Base-by-base conservation (phyloP, 805 yeast species). In the Metschnikowia henanensis region DNA sequence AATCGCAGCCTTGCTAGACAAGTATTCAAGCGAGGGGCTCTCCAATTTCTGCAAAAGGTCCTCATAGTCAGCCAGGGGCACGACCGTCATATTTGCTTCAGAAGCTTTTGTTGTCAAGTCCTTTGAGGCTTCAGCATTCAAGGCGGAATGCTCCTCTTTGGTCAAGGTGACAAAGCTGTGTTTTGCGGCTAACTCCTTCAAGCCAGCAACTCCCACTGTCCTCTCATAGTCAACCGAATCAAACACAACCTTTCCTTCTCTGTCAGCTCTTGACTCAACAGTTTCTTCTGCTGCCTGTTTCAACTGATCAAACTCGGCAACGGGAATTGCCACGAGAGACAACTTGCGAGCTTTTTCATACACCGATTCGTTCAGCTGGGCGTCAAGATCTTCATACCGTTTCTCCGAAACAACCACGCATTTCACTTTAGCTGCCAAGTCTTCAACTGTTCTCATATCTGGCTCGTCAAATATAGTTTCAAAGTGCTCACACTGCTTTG, bases 241-340 rank as follows among this genome's bases (percentile, higher is more conserved):
- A 8, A 49, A 3, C 17, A 51, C 39, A 5, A 30, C 30, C 38
- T 46, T 51, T 17, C 36, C 25, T 8, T 37, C 51, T 30, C 30
- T 43, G 6, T 22, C 18, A 2, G 55, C 55, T 28, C 40, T 46
- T 5, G 33, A 23, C 23, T 46, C 47, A 17, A 51, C 42, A 3
- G 39, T 15, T 15, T 51, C 53, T 4, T 30, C 40, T 3, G 46
- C 40, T 4, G 13, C 16, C 3, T 37, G 18, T 17, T 44, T 41
- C 42, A 51, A 30, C 8, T 20, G 12, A n/a, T 39, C 13, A 19
- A 35, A 41, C 21, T 51, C 55, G 8, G 39, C 2, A 5, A 30
- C 29, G 2, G 51, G 51, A 10, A 51, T 35, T 2, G 48, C 53
- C 20, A 40, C 38, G 32, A 51, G 26, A 1, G 54, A 50, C 32